A percentile compares a stretch with the other conserved stretches of the same genome.
Conservation (phyloP, 495 filamentous ascomycete species). For the Astrocystis sublimbata region DNA sequence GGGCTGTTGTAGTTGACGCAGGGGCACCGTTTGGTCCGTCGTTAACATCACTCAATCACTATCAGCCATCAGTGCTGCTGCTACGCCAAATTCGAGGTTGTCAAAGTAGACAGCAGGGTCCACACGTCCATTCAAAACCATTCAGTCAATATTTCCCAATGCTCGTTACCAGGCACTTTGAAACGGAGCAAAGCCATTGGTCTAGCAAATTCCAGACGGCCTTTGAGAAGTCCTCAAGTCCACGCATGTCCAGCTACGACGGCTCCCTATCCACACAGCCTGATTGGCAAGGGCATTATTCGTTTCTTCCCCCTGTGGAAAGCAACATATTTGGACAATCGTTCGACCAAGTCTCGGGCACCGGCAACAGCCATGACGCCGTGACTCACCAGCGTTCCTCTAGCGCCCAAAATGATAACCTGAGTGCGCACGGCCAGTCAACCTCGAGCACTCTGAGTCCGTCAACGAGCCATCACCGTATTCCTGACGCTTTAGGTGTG, state of each 20-base stretch:
- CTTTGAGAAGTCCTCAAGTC: conserved; percentile 51
- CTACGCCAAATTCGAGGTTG: neutral
- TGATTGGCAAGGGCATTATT: conserved; percentile 61
- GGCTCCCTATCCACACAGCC: conserved; percentile 54
- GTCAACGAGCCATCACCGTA: conserved; percentile 40
- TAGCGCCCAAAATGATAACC: conserved; percentile 36
- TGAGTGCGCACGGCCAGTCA: conserved; percentile 36
- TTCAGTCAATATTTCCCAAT: conserved; percentile 49
- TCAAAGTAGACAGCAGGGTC: neutral
- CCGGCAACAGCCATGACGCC: conserved; percentile 42
- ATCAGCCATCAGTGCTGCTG: conserved; percentile 1
- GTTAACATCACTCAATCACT: neutral
- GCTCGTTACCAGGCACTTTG: conserved; percentile 60
- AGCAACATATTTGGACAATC: conserved; percentile 49
- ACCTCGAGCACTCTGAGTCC: conserved; percentile 34
- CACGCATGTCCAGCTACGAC: conserved; percentile 63
- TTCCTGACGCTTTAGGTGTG: conserved; percentile 46
- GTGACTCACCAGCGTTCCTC: conserved; percentile 45
- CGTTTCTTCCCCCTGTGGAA: conserved; percentile 55
- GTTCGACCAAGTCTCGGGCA: conserved; percentile 49
- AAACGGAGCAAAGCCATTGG: conserved; percentile 60
- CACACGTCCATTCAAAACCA: conserved; percentile 16
- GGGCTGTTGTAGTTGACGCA: neutral
- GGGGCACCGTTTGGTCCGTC: neutral
- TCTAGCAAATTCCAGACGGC: conserved; percentile 58